Evolutionary conservation across 139 green algal species (phyloP), one percentile per base, ranked within the genome.

Genomic region (Chlamydomonas sphaeroides): DNA sequence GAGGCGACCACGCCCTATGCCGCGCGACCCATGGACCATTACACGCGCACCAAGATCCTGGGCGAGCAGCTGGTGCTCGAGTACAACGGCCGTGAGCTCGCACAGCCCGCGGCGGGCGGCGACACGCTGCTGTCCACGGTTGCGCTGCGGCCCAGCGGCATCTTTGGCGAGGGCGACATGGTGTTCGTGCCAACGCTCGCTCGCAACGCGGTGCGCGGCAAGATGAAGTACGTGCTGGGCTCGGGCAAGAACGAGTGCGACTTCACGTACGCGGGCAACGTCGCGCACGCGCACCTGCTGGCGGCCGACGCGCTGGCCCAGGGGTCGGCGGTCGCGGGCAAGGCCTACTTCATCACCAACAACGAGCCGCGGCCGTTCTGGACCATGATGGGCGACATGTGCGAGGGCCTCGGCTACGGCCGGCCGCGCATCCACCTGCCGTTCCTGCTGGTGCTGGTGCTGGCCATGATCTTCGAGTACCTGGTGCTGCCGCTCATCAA

Each of bases 141-240:
- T 4, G 93, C 95, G 10, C 86, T 98, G 70, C 89, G 95, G 6
- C 95, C 95, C 61, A 94, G 85, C 35, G 94, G 93, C 65, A 97
- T 98, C 77, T 98, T 98, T 89, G 95, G 95, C 2, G 94, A 98
- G 82, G 85, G 91, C 30, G 95, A 98, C 87, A 86, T 76, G 3
- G 89, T 98, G 35, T 89, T 96, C 51, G 91, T 98, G 68, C 94
- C 95, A 25, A 95, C 91, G 7, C 56, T 92, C 15, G 89, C 94
- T 28, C 74, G 81, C 35, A 83, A 89, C 68, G 91, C 92, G 5
- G 56, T 72, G 36, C 51, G 74, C 18, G 95, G 95, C 72, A 98
- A 98, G 87, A 95, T 98, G 89, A 97, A 97, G 91, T 98, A 94
- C 87, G 91, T 97, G 68, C 96, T 98, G 33, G 95, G 95, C 28